A percentile compares a stretch with the other conserved stretches of the same genome.
These are phyloP conservation scores for Diospyros kaki DNA, from an alignment of 148 eudicot genomes.

Conservation along the genomic window DNA sequence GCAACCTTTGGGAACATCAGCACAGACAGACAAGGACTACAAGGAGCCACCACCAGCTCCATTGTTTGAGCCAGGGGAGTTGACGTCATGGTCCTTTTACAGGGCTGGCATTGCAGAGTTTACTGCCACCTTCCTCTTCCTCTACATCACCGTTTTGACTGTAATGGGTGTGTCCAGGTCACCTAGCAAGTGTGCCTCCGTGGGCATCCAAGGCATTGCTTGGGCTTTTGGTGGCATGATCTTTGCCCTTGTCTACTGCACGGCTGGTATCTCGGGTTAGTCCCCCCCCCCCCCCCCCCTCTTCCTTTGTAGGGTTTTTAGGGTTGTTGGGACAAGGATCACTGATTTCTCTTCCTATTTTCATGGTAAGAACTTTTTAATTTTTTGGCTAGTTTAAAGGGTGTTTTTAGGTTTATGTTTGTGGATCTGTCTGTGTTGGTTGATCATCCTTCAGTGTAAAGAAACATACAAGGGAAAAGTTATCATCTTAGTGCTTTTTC, in stretches of 20 bases:
- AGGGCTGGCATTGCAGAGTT: slow-evolving; percentile 93
- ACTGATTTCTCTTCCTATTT: neutral
- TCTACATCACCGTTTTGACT: slow-evolving; percentile 67
- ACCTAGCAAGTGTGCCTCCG: slow-evolving; percentile 60
- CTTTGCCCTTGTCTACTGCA: slow-evolving; percentile 90
- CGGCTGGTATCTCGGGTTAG: slow-evolving; percentile 90
- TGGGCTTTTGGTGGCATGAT: slow-evolving; percentile 98
- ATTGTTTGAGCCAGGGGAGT: slow-evolving; percentile 71
- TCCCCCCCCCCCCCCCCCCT: too few relatives aligned
- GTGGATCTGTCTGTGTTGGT: neutral
- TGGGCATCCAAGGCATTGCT: slow-evolving; percentile 90
- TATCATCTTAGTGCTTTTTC: too few relatives aligned
- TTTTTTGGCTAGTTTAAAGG: neutral
- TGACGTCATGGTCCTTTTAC: slow-evolving; percentile 77
- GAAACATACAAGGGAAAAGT: too few relatives aligned
- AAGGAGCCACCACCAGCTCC: slow-evolving; percentile 87
- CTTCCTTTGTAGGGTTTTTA: neutral
- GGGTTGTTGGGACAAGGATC: neutral
- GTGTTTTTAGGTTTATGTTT: neutral
- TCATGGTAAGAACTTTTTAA: neutral
- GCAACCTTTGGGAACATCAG: slow-evolving; percentile 73
- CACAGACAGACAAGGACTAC: slow-evolving; percentile 71
- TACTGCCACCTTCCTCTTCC: slow-evolving; percentile 76
- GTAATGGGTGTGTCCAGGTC: slow-evolving; percentile 65
- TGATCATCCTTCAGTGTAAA: neutral